Base-by-base conservation (phyloP, 495 filamentous ascomycete genomes). In the Neurospora terricola region DNA sequence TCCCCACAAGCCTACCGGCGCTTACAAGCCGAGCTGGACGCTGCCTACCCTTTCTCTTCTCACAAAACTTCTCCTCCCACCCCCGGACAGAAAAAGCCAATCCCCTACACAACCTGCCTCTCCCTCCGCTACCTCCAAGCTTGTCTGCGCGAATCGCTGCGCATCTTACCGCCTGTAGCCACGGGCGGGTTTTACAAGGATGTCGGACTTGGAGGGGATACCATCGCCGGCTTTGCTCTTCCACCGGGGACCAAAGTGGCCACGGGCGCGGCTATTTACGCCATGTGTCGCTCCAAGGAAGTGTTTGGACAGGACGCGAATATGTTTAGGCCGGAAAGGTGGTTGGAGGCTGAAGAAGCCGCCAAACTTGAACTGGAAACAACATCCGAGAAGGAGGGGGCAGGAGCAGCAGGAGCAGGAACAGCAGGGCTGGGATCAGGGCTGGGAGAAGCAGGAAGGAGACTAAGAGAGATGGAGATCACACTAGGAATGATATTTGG, bases 1-100 rank as follows among this genome's bases (percentile, higher is more conserved):
- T 81, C 84, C 69, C 82, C 83, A 0, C 40, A 69, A 0, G 80
- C 83, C 0, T 90, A 90, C 77, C 76, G 81, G 8, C 84, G 81
- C 48, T 83, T 92, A 69, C 85, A 88, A 81, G 75, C 77, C 34
- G 90, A 92, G 72, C 87, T 92, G 54, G 86, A 88, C 69, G 38
- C 69, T 9, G 83, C 83, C 38, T 78, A 59, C 21, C 21, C 21
- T 14, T 59, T 12, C 10, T 5, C 10, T 27, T 54, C 45, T 78
- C 36, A 70, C 74, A 16, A 72, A 62, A 5, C 81, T 79, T 2
- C 76, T 74, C n/a, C 77, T 83, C 42, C 78, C 81, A 54, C 77
- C 74, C 7, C 73, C 76, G 14, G 23, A 72, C n/a, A n/a, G n/a
- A n/a, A n/a, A 77, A 72, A 76, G 78, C 62, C 82, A 87, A 72